Evolutionary conservation across 139 green algal species (phyloP), one percentile per base, ranked within the genome.

Genomic region (Ettlia oleoabundans): DNA sequence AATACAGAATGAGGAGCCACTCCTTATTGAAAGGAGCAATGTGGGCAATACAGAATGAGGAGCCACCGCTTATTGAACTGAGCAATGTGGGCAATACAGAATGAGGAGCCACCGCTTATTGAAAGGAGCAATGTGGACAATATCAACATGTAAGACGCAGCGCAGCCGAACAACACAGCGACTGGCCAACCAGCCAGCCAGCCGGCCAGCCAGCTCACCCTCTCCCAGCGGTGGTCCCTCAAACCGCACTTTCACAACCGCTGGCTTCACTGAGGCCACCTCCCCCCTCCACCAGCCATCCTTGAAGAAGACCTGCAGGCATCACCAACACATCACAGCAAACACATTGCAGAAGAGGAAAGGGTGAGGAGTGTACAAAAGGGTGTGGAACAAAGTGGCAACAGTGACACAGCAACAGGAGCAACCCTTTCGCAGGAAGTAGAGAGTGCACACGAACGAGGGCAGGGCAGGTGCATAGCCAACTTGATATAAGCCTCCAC

Each of bases 211-310:
- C 63, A 1, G 30, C 70, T 41, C 70, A 77, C 70, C 70, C 22
- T 77, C 70, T 24, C 70, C 70, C 18, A 77, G 70, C 4, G 70
- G 70, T 30, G 40, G 33, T 2, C 42, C 42, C 30, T 77, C 70
- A 10, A 77, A 77, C 13, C 70, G 42, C 30, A 77, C 70, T 18
- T 30, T 42, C 30, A 77, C 33, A 3, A 19, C 26, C 1, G 10
- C n/a, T 2, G 26, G 40, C 42, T 41, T 7, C 19, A 30, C 70
- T 10, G 42, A 62, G 22, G 63, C 70, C 43, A 63, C 70, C 70
- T 77, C 42, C 7, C 70, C 70, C 70, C 62, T 63, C 42, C 70
- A 77, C 70, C 70, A 77, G 70, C 70, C 70, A 35, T 77, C 70
- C 18, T 77, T 77, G 24, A 63, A 42, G 42, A 77, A 77, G 3